A percentile compares a stretch with the other conserved stretches of the same genome.
phyloP scores from a whole-genome alignment of 495 filamentous ascomycete species.

The Aspergillus carlsbadensis region DNA sequence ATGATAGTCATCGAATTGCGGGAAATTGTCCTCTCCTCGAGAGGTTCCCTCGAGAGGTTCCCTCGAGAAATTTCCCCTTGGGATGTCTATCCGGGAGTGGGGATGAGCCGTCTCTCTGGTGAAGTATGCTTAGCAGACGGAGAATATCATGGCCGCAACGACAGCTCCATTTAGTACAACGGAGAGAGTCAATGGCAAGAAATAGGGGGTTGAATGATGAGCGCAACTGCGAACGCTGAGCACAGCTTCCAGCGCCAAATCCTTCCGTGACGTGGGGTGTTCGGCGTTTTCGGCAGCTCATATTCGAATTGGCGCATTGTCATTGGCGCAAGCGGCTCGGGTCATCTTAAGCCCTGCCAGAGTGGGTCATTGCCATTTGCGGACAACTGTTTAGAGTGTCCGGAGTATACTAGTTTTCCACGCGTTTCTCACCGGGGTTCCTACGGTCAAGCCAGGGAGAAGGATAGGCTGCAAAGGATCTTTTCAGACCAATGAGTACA shows the following conservation, averaged over 20 bases:
- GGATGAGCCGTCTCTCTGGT: conserved; percentile 27
- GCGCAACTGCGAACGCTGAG: conserved; percentile 1
- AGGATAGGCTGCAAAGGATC: background rate
- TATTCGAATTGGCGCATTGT: conserved; percentile 20
- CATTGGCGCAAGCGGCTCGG: conserved; percentile 32
- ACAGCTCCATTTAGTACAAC: conserved; percentile 16
- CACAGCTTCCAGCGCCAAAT: conserved; percentile 10
- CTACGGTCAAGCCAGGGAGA: background rate
- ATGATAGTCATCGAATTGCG: background rate
- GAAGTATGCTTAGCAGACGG: conserved; percentile 24
- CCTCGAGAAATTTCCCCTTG: background rate
- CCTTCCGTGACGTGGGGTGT: conserved; percentile 34
- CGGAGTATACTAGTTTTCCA: background rate
- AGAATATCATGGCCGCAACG: conserved; percentile 24
- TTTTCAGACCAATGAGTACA: conserved; percentile 7
- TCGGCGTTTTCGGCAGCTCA: conserved; percentile 37
- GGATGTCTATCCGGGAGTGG: conserved; percentile 3
- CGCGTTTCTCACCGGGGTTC: too few relatives aligned
- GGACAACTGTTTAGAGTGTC: conserved; percentile 19
- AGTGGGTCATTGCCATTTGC: conserved; percentile 14
- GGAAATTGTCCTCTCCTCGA: conserved; percentile 3
- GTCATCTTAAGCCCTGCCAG: conserved; percentile 19
- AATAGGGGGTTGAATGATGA: conserved; percentile 8
- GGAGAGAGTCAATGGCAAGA: background rate
- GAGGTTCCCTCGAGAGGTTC: too few relatives aligned